A percentile compares a stretch with the other conserved stretches of the same genome.
Evolutionary conservation across 2,329 filamentous ascomycete species (phyloP).

Genomic region (Sordariomycetes sp.): DNA sequence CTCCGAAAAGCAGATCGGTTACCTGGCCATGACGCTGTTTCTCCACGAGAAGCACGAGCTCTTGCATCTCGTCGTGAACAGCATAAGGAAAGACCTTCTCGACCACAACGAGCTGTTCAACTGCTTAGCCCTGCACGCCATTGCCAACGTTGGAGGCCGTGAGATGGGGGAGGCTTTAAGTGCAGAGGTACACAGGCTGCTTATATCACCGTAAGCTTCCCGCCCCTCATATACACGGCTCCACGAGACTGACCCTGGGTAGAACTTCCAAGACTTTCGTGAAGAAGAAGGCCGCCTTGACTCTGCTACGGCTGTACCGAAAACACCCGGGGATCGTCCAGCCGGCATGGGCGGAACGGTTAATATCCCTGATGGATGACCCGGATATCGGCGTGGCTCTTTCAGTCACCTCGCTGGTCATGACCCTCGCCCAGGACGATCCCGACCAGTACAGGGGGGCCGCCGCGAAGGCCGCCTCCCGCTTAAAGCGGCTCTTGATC

Average conservation of each 20-base stretch:
- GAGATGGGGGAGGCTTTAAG: conserved; percentile 96
- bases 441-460: conserved; percentile 90
- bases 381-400: conserved; percentile 86
- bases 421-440: conserved; percentile 88
- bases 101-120: conserved; percentile 98
- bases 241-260: conserved; percentile 3
- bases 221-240: conserved; percentile 5
- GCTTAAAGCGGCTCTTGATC: conserved; percentile 80
- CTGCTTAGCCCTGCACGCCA: conserved; percentile 90
- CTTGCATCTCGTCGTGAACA: conserved; percentile 93
- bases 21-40: conserved; percentile 93
- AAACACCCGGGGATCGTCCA: conserved; percentile 92
- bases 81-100: conserved; percentile 88
- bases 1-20: conserved; percentile 98
- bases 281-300: conserved; percentile 97
- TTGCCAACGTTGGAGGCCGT: conserved; percentile 90
- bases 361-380: conserved; percentile 98
- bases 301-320: conserved; percentile 82
- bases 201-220: conserved; percentile 78
- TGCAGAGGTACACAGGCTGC: conserved; percentile 78
- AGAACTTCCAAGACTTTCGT: conserved; percentile 85
- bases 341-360: conserved; percentile 93
- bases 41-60: conserved; percentile 95
- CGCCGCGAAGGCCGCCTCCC: conserved; percentile 85
- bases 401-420: conserved; percentile 90